Conservation (phyloP, 495 filamentous ascomycete genomes). For the Aspergillus bertholletiae region DNA sequence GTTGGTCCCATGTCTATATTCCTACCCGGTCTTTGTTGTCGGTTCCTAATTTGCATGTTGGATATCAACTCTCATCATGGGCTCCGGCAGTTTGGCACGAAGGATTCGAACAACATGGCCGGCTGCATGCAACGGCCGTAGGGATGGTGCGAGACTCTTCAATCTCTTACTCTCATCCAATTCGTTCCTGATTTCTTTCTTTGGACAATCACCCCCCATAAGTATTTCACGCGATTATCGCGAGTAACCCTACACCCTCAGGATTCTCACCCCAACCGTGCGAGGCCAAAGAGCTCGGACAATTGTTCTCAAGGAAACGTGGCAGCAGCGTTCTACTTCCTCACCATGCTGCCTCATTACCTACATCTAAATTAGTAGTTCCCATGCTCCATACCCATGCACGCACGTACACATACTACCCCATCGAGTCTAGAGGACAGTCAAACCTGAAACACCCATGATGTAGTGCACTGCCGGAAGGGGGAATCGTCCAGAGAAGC, state of each 20-base stretch:
- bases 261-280: background rate
- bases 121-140: slow-evolving; percentile 8
- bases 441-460: slow-evolving; percentile 4
- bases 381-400: background rate
- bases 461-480: slow-evolving; percentile 9
- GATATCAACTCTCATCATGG: background rate
- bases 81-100: background rate
- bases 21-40: slow-evolving; percentile 8
- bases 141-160: slow-evolving; percentile 1
- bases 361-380: background rate
- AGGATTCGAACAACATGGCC: slow-evolving; percentile 7
- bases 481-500: slow-evolving; percentile 11
- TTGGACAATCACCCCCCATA: background rate
- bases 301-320: slow-evolving; percentile 3
- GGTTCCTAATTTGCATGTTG: slow-evolving; percentile 8
- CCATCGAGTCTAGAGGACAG: background rate
- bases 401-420: slow-evolving; percentile 7
- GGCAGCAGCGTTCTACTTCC: background rate
- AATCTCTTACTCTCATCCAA: background rate
- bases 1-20: background rate
- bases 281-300: background rate
- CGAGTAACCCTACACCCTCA: slow-evolving; percentile 1
- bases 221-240: slow-evolving; percentile 6
- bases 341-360: background rate
- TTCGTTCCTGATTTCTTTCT: background rate